Base-by-base conservation (phyloP, 1,284 basidiomycete species). In the Trichosporon asahii region DNA sequence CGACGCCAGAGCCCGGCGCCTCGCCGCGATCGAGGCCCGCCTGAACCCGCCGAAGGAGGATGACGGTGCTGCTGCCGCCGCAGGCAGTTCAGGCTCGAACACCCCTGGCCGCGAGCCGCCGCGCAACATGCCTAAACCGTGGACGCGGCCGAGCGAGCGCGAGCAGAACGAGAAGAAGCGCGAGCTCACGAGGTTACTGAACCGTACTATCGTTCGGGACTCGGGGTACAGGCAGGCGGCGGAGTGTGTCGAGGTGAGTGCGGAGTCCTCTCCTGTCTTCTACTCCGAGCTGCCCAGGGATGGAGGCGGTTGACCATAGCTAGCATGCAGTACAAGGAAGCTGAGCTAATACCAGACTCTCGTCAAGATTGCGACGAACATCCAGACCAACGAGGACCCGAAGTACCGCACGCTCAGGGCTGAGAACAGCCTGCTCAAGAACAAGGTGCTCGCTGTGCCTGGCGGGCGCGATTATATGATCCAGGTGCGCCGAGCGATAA, bases 401-500 rank as follows among this genome's bases (percentile, higher is more conserved):
- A 83, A 82, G 73, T 83, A 69, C 67, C 71, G 79, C 33, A 73
- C 68, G 0, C 63, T 83, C 21, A 80, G 80, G 74, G 72, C 76
- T 0, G 73, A 75, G 63, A 82, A 82, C 66, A 49, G 64, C 1
- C 66, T 73, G 57, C 71, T 83, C 53, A 78, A 79, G 74, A 76
- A 74, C 64, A 80, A 81, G 71, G 76, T 83, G 1, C 66, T 82
- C 40, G 65, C 68, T 15, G 74, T 75, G 1, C 77, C 75, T 35
- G 81, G 81, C 8, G 82, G 80, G 1, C 76, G 80, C 23, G 82
- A 82, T 12, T 82, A 78, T 55, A 72, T 83, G 37, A 76, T 82
- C 31, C 75, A 77, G n/a, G 82, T 83, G 68, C 72, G 80, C 76
- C 21, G 12, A 15, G 55, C 55, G 29, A 9, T 35, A 5, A 15